Conservation (phyloP, 1,284 basidiomycete species). For the Papiliotrema laurentii region DNA sequence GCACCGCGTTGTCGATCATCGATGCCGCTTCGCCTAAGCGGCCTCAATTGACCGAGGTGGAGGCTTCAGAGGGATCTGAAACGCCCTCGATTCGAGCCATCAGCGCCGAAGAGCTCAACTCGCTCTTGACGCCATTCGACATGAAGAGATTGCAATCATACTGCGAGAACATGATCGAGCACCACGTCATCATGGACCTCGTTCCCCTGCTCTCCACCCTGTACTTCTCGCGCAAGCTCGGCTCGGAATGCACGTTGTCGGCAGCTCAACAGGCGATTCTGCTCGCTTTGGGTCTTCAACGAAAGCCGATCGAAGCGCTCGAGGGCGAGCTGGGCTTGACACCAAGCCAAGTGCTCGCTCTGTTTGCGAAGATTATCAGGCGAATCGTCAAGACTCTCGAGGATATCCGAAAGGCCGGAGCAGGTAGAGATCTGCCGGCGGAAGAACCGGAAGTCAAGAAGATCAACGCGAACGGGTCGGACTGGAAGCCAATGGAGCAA, state of each 20-base stretch:
- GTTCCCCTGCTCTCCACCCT: conserved; percentile 73
- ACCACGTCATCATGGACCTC: conserved; percentile 91
- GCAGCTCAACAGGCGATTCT: conserved; percentile 85
- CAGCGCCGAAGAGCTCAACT: conserved; percentile 64
- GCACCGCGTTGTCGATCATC: conserved; percentile 79
- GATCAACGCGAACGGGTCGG: conserved; percentile 9
- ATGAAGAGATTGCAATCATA: conserved; percentile 94
- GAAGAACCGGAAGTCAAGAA: conserved; percentile 24
- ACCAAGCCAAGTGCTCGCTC: conserved; percentile 78
- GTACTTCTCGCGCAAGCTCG: conserved; percentile 75
- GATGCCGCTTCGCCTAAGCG: conserved; percentile 66
- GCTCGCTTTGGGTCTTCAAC: conserved; percentile 83
- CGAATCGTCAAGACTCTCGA: conserved; percentile 75
- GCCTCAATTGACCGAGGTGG: conserved; percentile 31
- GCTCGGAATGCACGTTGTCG: conserved; percentile 60
- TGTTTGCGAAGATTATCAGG: conserved; percentile 86
- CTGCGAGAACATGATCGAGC: conserved; percentile 92
- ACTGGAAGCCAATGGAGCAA: conserved; percentile 57
- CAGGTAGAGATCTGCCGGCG: conserved; percentile 57
- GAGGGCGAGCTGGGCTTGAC: conserved; percentile 81
- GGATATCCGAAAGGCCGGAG: conserved; percentile 73
- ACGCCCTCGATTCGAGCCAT: conserved; percentile 42
- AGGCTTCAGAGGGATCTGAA: conserved; percentile 1
- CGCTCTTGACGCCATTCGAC: conserved; percentile 84
- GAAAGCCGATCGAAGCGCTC: conserved; percentile 84